Base-by-base conservation (phyloP, 1,284 basidiomycete genomes). In the Rhodotorula mucilaginosa region DNA sequence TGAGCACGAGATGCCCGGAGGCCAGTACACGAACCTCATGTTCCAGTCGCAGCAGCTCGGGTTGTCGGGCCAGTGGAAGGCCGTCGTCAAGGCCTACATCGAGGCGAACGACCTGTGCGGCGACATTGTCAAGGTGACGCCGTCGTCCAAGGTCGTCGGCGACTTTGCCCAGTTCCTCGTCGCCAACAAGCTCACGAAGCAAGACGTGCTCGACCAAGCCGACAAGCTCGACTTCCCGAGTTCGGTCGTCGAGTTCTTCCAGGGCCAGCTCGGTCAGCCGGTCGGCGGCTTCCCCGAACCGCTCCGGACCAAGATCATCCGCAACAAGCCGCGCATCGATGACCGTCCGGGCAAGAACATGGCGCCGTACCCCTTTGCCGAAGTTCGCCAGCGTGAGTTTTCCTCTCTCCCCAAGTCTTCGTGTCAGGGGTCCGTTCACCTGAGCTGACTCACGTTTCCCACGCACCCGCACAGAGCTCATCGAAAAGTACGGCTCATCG, bases 1-100 rank as follows among this genome's bases (percentile, higher is more conserved):
- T 81, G 95, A 96, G 81, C 97, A 99, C 84, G 95, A 99, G 84
- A 99, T 99, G 97, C 97, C 97, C 65, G 97, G 97, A 82, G 96
- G 67, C 19, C 82, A 83, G 78, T 83, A 83, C 79, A 83, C 82
- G 68, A 83, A 83, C 79, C 77, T 83, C 71, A 82, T 82, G 90
- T 99, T 99, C 92, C 97, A 99, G 88, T 93, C 96, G 75, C 87
- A 93, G 69, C 95, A 98, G 83, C 88, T 99, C 65, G 97, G 97
- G 75, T 88, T 99, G 54, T 95, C 97, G 74, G 93, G 93, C 29
- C 95, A 98, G 82, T 99, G 97, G 97, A 88, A 89, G 75, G 62
- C 79, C 90, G 95, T 94, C 81, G 93, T 99, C 85, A 99, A 99
- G 85, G 97, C 97, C 82, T 99, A 99, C 83, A 93, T 97, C 78